Percentiles rank a stretch among this genome's conserved stretches.
Conservation (phyloP, 2,329 filamentous ascomycete genomes). For the Diaporthe velutina region DNA sequence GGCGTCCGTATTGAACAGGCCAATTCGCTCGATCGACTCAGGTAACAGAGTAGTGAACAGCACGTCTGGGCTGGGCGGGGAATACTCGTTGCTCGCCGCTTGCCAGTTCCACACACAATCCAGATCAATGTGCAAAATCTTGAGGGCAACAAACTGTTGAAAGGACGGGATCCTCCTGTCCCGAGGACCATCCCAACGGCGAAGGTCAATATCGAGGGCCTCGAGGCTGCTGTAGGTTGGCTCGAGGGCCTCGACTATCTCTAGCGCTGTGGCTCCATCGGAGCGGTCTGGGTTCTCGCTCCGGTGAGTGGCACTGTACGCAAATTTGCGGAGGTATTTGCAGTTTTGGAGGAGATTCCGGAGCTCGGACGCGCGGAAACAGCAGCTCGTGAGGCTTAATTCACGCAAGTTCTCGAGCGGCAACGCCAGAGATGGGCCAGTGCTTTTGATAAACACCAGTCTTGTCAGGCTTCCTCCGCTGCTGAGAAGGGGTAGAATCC, state of each 20-base stretch:
- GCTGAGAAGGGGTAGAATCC: background rate
- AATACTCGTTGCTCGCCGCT: background rate
- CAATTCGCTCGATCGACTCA: background rate
- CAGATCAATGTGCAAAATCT: background rate
- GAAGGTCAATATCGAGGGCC: background rate
- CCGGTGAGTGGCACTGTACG: no score
- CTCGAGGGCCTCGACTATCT: background rate
- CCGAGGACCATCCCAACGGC: background rate
- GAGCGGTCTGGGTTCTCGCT: no score
- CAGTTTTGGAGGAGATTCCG: background rate
- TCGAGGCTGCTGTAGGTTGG: background rate
- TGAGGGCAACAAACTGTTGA: background rate
- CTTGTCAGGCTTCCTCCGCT: no score
- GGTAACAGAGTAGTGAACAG: background rate
- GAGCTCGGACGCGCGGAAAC: background rate
- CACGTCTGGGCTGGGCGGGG: background rate
- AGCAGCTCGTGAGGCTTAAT: background rate
- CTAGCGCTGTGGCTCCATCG: background rate
- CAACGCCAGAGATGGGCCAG: background rate
- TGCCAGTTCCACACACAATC: background rate
- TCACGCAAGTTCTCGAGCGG: background rate
- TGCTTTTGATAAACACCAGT: background rate
- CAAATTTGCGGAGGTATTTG: background rate
- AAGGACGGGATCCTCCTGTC: background rate
- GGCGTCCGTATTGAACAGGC: background rate